phyloP scores from a whole-genome alignment of 129 eudicot species.

The Saposhnikovia divaricata region DNA sequence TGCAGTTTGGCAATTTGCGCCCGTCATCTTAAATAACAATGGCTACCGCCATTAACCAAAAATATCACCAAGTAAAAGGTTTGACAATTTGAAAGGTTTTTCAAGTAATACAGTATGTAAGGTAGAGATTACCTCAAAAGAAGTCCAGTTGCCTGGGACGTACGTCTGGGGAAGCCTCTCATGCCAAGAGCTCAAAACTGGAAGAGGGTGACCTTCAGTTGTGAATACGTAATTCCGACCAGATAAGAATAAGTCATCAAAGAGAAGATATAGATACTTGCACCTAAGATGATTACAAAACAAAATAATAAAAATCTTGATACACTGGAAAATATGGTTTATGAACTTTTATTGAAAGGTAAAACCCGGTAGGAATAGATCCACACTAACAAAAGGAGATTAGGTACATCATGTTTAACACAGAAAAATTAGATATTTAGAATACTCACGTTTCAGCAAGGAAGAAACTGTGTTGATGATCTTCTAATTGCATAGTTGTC shows the following conservation, averaged over 20 bases:
- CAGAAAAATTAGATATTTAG: background rate
- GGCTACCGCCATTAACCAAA: background rate
- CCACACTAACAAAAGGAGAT: background rate
- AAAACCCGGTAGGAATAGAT: background rate
- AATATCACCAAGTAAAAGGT: background rate
- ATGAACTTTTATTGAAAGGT: background rate
- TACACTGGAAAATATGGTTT: background rate
- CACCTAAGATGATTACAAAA: constrained; percentile 43
- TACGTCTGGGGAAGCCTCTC: constrained; percentile 78
- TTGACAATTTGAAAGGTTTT: background rate
- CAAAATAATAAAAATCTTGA: constrained; percentile 4
- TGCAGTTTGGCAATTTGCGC: background rate
- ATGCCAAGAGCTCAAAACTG: constrained; percentile 81
- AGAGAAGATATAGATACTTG: constrained; percentile 92
- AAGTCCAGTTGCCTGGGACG: constrained; percentile 61
- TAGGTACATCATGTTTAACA: background rate
- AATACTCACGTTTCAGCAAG: constrained; percentile 86
- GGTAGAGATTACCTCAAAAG: constrained; percentile 41
- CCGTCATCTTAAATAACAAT: background rate
- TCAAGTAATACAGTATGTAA: background rate
- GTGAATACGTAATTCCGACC: constrained; percentile 73
- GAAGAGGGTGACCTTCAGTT: constrained; percentile 98
- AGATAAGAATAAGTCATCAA: constrained; percentile 60
- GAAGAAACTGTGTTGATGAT: constrained; percentile 98
- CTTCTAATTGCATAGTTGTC: constrained; percentile 88